These are phyloP conservation scores for Lipomyces yamanashiensis DNA, from an alignment of 805 yeast genomes.

Conservation along the genomic window DNA sequence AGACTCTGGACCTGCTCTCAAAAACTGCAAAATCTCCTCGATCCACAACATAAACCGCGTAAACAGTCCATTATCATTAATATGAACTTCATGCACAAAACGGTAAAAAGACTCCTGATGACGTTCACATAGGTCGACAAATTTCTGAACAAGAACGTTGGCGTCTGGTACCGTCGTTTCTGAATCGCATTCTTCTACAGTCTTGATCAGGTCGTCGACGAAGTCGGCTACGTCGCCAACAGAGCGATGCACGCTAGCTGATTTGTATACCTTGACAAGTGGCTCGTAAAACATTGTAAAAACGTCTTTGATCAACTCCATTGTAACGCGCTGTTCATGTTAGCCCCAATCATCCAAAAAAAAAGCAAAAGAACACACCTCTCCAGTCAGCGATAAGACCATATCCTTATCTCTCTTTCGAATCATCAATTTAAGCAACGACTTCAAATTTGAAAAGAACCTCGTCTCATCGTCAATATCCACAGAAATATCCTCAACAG, in stretches of 20 bases:
- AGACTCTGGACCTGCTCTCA: constrained; percentile 56
- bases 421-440: constrained; percentile 64
- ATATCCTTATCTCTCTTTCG: constrained; percentile 77
- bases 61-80: constrained; percentile 76
- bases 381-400: constrained; percentile 50
- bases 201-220: constrained; percentile 64
- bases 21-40: constrained; percentile 62
- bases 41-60: constrained; percentile 76
- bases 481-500: constrained; percentile 41
- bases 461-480: constrained; percentile 29
- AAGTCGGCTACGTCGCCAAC: constrained; percentile 67
- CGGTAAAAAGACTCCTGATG: constrained; percentile 75
- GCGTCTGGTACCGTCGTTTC: constrained; percentile 57
- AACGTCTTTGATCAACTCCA: constrained; percentile 72
- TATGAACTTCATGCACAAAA: constrained; percentile 80
- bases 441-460: constrained; percentile 50
- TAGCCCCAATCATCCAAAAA: constrained; percentile 37
- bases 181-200: constrained; percentile 57
- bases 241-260: constrained; percentile 68
- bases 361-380: constrained; percentile 7
- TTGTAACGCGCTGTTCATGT: constrained; percentile 77
- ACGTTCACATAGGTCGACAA: constrained; percentile 66
- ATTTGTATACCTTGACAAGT: constrained; percentile 66
- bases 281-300: constrained; percentile 77
- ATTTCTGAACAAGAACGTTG: constrained; percentile 66